phyloP scores from a whole-genome alignment of 1,139 yeast species.

The Williopsis jadinii region DNA sequence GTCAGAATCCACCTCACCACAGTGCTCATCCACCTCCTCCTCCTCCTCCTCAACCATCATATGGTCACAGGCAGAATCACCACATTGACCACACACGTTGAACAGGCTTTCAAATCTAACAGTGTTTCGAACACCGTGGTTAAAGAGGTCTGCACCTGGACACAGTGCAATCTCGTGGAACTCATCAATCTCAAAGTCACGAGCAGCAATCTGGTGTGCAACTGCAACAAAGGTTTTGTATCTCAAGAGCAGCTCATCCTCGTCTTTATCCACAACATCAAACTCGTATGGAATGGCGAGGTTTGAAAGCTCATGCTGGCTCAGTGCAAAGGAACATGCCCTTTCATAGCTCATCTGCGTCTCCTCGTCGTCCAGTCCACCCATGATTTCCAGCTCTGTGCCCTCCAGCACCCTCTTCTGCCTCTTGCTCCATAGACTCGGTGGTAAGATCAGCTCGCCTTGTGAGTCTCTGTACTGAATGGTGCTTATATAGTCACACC shows the following conservation, averaged over 20 bases:
- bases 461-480: conserved; percentile 30
- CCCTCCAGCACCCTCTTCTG: conserved; percentile 46
- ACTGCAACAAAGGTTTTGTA: conserved; percentile 42
- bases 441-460: conserved; percentile 38
- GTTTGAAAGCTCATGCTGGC: conserved; percentile 11
- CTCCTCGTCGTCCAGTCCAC: conserved; percentile 55
- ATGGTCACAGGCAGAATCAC: conserved; percentile 47
- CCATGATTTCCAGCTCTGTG: conserved; percentile 62
- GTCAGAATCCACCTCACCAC: conserved; percentile 21
- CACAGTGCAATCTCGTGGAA: conserved; percentile 72
- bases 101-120: conserved; percentile 71
- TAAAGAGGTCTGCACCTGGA: conserved; percentile 88
- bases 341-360: conserved; percentile 46
- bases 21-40: conserved; percentile 16
- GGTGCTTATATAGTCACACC: conserved; percentile 60
- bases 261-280: conserved; percentile 15
- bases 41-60: conserved; percentile 7
- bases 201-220: conserved; percentile 57
- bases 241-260: conserved; percentile 18
- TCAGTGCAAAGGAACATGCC: conserved; percentile 43
- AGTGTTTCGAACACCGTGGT: conserved; percentile 56
- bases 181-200: conserved; percentile 76
- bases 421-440: conserved; percentile 57
- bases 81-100: conserved; percentile 70
- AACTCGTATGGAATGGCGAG: conserved; percentile 21